Conservation (phyloP, 2,329 filamentous ascomycete genomes). For the Fusarium dlaminii region DNA sequence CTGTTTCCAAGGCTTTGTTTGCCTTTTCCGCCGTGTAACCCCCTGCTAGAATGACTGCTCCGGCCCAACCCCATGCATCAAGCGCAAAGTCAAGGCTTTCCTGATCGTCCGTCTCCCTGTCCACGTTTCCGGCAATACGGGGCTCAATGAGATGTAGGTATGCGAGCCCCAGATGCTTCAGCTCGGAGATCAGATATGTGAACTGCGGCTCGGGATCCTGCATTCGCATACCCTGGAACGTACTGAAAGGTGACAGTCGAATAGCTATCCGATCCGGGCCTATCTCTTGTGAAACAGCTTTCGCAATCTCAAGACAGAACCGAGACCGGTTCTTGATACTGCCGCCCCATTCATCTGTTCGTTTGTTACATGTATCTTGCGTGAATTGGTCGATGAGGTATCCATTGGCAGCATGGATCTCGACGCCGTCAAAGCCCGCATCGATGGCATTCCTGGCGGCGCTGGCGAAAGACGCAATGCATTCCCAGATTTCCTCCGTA, state of each 20-base stretch:
- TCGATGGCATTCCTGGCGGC: slow-evolving; percentile 2
- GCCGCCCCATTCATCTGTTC: slow-evolving; percentile 65
- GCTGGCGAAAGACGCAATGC: slow-evolving; percentile 2
- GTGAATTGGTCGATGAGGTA: slow-evolving; percentile 21
- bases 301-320: slow-evolving; percentile 58
- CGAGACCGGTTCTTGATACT: slow-evolving; percentile 58
- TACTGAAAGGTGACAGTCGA: slow-evolving; percentile 67
- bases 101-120: slow-evolving; percentile 48
- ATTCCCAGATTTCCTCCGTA: not conserved
- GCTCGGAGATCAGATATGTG: slow-evolving; percentile 60
- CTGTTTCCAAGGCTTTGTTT: slow-evolving; percentile 40
- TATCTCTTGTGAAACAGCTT: slow-evolving; percentile 51
- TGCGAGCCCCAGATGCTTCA: slow-evolving; percentile 64
- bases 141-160: slow-evolving; percentile 71
- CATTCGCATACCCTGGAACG: slow-evolving; percentile 71
- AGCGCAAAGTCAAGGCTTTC: slow-evolving; percentile 46
- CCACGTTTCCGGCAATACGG: slow-evolving; percentile 55
- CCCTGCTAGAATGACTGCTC: slow-evolving; percentile 48
- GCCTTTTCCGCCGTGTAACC: slow-evolving; percentile 44
- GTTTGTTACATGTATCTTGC: slow-evolving; percentile 50
- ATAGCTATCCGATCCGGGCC: slow-evolving; percentile 64
- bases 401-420: slow-evolving; percentile 22
- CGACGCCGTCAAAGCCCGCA: slow-evolving; percentile 7
- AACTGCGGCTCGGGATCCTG: slow-evolving; percentile 70
- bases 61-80: slow-evolving; percentile 40